Base-by-base conservation (phyloP, 768 basidiomycete genomes). In the Porphyrellus cyaneotinctus region DNA sequence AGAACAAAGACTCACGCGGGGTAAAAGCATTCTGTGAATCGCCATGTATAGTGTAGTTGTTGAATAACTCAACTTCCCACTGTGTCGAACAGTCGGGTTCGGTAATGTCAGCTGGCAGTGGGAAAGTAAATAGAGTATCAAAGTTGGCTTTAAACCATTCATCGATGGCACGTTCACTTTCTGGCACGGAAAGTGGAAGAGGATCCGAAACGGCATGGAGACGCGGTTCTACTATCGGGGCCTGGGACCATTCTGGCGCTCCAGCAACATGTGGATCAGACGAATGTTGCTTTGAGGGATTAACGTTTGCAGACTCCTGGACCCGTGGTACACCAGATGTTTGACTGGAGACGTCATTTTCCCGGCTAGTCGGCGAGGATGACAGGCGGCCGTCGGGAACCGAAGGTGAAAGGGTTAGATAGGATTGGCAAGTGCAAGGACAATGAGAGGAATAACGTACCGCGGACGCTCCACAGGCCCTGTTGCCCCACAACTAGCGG, bases 81-180 rank as follows among this genome's bases (percentile, higher is more conserved):
- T 51, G 66, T 4, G 58, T n/a, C 0, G 58, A 62, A 1, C 52
- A 42, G n/a, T 73, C 68, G 3, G 64, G 59, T 14, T 63, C 58
- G 0, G 50, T 51, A 0, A 59, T 54, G 24, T 61, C 54, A 1
- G 64, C 65, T 1, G 57, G 54, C 6, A 51, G 57, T 2, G 66
- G 68, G 1, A 66, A 35, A 1, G 68, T 50, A 23, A 71, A 70
- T 1, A 62, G 12, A 30, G 35, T 2, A n/a, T 53, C 50, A 35
- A 69, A 63, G 31, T 58, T 58, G 11, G 51, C 48, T 0, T 64
- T 58, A 18, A 72, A 72, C 76, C 73, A 76, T n/a, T 67, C 64
- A 12, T 74, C 70, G 17, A 72, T 52, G 1, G 53, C 51, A 13
- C 55, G 31, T 4, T 61, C 64, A 4, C 58, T 58, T n/a, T 59